A percentile compares a stretch with the other conserved stretches of the same genome.
These are phyloP conservation scores for Ophiocordyceps camponoti-rufipedis DNA, from an alignment of 2,329 filamentous ascomycete genomes.

Conservation along the genomic window DNA sequence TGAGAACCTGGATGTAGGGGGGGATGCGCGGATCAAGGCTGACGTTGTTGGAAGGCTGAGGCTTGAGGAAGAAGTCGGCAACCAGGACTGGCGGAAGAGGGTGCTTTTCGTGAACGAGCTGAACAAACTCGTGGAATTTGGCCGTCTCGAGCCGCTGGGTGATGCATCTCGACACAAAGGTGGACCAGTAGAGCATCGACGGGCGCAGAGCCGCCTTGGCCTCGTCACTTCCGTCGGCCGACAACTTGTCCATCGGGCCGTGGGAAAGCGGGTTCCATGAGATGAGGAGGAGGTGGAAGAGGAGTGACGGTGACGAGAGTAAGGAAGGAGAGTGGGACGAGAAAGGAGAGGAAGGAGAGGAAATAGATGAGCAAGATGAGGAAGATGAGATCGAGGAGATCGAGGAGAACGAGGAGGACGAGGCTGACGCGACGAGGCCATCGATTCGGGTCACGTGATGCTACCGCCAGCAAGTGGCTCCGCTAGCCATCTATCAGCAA, in stretches of 20 bases:
- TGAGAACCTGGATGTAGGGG: conserved; percentile 38
- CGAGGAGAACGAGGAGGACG: too few relatives aligned
- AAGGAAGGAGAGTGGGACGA: too few relatives aligned
- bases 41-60: conserved; percentile 26
- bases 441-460: too few relatives aligned
- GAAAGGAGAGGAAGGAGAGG: too few relatives aligned
- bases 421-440: too few relatives aligned
- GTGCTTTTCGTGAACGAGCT: conserved; percentile 28
- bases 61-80: conserved; percentile 40
- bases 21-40: conserved; percentile 40
- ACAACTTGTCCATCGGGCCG: too few relatives aligned
- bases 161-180: conserved; percentile 32
- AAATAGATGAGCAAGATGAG: too few relatives aligned
- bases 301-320: too few relatives aligned
- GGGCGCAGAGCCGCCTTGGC: conserved; percentile 9
- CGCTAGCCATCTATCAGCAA: too few relatives aligned
- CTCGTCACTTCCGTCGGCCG: conserved; percentile 5
- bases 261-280: too few relatives aligned
- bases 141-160: conserved; percentile 30
- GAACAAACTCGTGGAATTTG: conserved; percentile 32
- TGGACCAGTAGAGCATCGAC: conserved; percentile 25
- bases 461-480: background rate
- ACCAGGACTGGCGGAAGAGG: conserved; percentile 31
- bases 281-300: too few relatives aligned
- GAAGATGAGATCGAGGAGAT: too few relatives aligned